These are phyloP conservation scores for Pythium brassicae DNA, from an alignment of 352 stramenopile species.

Conservation along the genomic window DNA sequence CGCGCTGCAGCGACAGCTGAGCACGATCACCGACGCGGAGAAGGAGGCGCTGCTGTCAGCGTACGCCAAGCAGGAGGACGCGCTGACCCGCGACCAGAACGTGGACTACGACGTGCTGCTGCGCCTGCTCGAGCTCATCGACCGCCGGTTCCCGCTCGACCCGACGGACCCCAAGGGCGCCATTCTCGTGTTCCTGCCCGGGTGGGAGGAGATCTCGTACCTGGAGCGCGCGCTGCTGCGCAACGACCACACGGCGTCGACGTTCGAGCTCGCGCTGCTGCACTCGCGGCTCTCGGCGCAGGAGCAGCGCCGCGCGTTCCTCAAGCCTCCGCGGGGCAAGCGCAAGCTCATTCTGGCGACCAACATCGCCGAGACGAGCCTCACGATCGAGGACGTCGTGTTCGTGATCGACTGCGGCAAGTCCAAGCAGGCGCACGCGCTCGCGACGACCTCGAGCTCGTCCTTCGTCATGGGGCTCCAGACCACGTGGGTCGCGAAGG, in stretches of 20 bases:
- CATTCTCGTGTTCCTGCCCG: conserved; percentile 78
- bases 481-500: conserved; percentile 84
- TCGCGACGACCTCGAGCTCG: conserved; percentile 60
- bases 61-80: conserved; percentile 65
- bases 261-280: conserved; percentile 68
- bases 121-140: conserved; percentile 54
- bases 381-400: conserved; percentile 95
- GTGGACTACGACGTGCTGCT: conserved; percentile 71
- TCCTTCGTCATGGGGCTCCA: conserved; percentile 87
- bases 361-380: conserved; percentile 95
- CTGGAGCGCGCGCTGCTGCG: conserved; percentile 61
- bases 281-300: conserved; percentile 68
- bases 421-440: conserved; percentile 69
- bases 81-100: conserved; percentile 51
- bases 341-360: conserved; percentile 89
- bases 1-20: conserved; percentile 31
- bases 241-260: conserved; percentile 39
- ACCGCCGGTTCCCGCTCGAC: conserved; percentile 50
- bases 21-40: conserved; percentile 18
- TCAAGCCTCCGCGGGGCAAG: conserved; percentile 50
- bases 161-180: conserved; percentile 48
- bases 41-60: conserved; percentile 41
- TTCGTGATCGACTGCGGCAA: conserved; percentile 88
- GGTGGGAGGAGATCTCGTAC: conserved; percentile 82
- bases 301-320: conserved; percentile 69